Conservation (phyloP, 352 stramenopile genomes). For the Thalassiosira sp. region DNA sequence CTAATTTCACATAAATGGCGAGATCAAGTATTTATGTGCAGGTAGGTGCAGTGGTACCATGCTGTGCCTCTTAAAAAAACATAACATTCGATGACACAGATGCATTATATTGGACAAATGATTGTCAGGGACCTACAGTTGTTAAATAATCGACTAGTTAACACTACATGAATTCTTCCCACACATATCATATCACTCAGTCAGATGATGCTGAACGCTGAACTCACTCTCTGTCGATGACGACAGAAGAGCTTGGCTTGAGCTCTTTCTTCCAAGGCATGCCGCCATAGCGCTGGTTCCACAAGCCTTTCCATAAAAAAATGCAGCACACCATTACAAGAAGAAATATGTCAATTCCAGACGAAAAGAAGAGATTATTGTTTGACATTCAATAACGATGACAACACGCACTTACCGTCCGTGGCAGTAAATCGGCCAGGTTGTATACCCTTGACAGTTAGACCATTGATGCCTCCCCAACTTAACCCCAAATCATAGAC, state of each 20-base stretch:
- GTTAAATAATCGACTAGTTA: too few species aligned
- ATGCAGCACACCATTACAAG: too few species aligned
- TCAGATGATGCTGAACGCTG: background rate
- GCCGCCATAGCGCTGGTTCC: constrained; percentile 69
- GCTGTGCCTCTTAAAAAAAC: too few species aligned
- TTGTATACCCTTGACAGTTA: constrained; percentile 76
- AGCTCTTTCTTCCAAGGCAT: constrained; percentile 52
- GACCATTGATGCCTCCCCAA: constrained; percentile 82
- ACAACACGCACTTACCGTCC: constrained; percentile 51
- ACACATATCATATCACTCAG: too few species aligned
- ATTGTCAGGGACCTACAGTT: too few species aligned
- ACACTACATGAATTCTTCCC: too few species aligned
- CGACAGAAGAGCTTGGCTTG: background rate
- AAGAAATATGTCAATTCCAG: background rate
- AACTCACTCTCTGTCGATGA: background rate
- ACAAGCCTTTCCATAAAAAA: constrained; percentile 55
- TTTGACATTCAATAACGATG: background rate
- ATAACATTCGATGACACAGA: too few species aligned
- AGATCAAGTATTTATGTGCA: too few species aligned
- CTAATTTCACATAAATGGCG: too few species aligned
- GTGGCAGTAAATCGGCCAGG: constrained; percentile 76
- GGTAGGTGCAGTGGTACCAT: too few species aligned
- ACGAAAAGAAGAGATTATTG: constrained; percentile 1
- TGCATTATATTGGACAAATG: too few species aligned
- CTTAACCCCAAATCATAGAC: constrained; percentile 77